Conservation (phyloP, 352 stramenopile species). For the Pythium rhizo-oryzae region DNA sequence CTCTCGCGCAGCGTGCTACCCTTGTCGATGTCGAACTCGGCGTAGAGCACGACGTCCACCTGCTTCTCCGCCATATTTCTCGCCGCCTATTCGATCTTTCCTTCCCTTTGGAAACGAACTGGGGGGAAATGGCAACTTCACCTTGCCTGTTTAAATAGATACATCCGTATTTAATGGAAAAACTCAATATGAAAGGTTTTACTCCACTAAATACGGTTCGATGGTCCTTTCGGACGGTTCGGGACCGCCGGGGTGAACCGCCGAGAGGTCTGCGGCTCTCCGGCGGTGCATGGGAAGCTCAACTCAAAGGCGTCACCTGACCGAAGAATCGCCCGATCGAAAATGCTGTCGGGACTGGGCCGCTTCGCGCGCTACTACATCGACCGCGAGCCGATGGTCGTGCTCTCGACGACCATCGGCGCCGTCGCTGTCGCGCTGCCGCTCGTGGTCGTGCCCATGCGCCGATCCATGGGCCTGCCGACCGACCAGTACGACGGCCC, state of each 20-base stretch:
- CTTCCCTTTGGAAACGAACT: background rate
- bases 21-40: slow-evolving; percentile 89
- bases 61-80: slow-evolving; percentile 32
- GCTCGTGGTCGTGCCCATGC: slow-evolving; percentile 80
- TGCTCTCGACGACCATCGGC: slow-evolving; percentile 81
- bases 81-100: slow-evolving; percentile 8
- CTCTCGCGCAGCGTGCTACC: slow-evolving; percentile 82
- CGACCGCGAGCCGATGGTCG: slow-evolving; percentile 86
- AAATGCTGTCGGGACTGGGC: slow-evolving; percentile 37
- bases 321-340: background rate
- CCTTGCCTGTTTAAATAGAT: slow-evolving; percentile 22
- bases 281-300: background rate
- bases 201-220: slow-evolving; percentile 25
- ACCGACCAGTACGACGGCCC: slow-evolving; percentile 91
- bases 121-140: slow-evolving; percentile 19
- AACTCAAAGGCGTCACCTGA: background rate
- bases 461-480: slow-evolving; percentile 81
- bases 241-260: background rate
- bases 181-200: slow-evolving; percentile 5
- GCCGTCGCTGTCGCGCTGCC: slow-evolving; percentile 67
- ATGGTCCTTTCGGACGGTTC: background rate
- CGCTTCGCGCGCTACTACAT: slow-evolving; percentile 87
- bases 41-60: slow-evolving; percentile 78
- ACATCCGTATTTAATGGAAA: background rate
- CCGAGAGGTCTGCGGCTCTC: slow-evolving; percentile 14